phyloP scores from a whole-genome alignment of 2,329 filamentous ascomycete species.

The Cadophora gregata region DNA sequence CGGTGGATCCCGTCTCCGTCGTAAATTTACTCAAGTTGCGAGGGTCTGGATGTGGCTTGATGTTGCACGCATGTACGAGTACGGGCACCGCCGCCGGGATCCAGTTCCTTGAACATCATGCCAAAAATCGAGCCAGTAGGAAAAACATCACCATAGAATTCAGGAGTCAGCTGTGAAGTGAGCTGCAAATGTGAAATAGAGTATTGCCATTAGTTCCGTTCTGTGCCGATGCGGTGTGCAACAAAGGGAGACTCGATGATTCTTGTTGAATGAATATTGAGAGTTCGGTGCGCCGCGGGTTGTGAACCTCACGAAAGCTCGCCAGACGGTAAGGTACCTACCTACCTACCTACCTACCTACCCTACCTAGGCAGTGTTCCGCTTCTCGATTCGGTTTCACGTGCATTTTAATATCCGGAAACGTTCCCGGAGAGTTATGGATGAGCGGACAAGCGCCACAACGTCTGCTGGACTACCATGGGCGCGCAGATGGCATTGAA shows the following conservation, averaged over 20 bases:
- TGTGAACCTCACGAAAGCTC: not conserved
- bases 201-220: slow-evolving; percentile 4
- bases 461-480: slow-evolving; percentile 5
- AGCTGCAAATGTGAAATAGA: not conserved
- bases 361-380: too few relatives aligned
- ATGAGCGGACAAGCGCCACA: not conserved
- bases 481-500: not conserved
- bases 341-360: too few relatives aligned
- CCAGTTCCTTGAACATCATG: slow-evolving; percentile 5
- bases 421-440: not conserved
- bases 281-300: not conserved
- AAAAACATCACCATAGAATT: not conserved
- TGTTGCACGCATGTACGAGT: not conserved
- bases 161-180: slow-evolving; percentile 2
- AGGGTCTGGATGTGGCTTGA: not conserved
- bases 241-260: slow-evolving; percentile 23
- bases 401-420: not conserved
- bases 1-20: not conserved
- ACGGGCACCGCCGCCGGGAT: slow-evolving; percentile 12
- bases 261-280: not conserved
- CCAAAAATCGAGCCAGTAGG: slow-evolving; percentile 2
- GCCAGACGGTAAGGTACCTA: too few relatives aligned
- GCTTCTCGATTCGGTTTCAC: not conserved
- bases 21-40: too few relatives aligned
- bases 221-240: slow-evolving; percentile 35